These are phyloP conservation scores for Solanum corneliomulleri DNA, from an alignment of 257 asterid genomes.

Conservation along the genomic window DNA sequence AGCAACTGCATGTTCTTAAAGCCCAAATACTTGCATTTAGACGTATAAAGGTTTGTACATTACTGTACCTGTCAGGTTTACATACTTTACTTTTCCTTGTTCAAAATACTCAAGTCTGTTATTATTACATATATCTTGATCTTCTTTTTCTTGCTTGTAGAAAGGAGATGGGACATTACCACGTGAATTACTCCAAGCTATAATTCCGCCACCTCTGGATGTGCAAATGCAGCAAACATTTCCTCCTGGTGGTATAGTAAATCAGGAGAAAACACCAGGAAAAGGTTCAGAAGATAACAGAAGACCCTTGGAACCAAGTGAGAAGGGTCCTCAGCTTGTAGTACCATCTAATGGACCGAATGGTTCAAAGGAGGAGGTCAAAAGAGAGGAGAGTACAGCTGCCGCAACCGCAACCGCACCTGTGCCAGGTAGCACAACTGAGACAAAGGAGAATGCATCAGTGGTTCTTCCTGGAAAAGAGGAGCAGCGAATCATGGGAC, in stretches of 20 bases:
- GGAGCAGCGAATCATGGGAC: conserved; percentile 46
- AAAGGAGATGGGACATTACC: conserved; percentile 93
- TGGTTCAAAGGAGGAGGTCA: conserved; percentile 38
- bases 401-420: conserved; percentile 18
- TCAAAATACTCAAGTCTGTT: neutral
- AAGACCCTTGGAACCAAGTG: conserved; percentile 34
- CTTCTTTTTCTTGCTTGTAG: conserved; percentile 32
- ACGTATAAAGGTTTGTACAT: conserved; percentile 75
- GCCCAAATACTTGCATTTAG: conserved; percentile 98
- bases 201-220: conserved; percentile 81
- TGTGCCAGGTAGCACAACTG: conserved; percentile 25
- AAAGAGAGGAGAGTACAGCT: conserved; percentile 39
- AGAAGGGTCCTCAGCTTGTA: conserved; percentile 41
- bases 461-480: conserved; percentile 51
- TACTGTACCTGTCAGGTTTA: neutral
- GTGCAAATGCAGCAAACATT: conserved; percentile 39
- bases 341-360: conserved; percentile 29
- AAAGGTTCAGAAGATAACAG: conserved; percentile 42
- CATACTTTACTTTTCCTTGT: neutral
- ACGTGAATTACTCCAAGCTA: conserved; percentile 82
- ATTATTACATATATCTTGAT: neutral
- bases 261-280: conserved; percentile 45
- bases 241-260: conserved; percentile 31
- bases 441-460: conserved; percentile 41
- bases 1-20: conserved; percentile 90